Percentiles rank a stretch among this genome's conserved stretches.
Evolutionary conservation across 306 rosid genomes (phyloP).

Genomic region (Dalbergia oliveri): DNA sequence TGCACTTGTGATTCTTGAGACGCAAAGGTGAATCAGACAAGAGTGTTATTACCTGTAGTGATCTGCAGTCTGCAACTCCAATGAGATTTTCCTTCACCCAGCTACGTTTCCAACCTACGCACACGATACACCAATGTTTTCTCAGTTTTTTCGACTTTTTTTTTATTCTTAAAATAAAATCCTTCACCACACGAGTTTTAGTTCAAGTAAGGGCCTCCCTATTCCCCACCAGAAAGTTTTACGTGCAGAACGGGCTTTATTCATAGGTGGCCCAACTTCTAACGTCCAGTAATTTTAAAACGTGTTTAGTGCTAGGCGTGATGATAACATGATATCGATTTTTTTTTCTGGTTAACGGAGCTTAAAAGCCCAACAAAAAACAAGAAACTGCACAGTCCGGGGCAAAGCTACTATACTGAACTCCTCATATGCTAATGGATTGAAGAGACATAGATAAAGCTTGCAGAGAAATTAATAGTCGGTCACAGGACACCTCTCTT

Average conservation of each 20-base stretch:
- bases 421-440: too few relatives aligned
- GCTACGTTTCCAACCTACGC: not conserved
- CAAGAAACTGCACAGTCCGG: too few relatives aligned
- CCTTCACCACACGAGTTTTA: not conserved
- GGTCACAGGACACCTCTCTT: too few relatives aligned
- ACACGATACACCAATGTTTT: not conserved
- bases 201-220: too few relatives aligned
- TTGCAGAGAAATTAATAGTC: too few relatives aligned
- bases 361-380: too few relatives aligned
- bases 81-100: not conserved
- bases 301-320: not conserved
- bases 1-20: not conserved
- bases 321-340: not conserved
- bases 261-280: not conserved
- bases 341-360: too few relatives aligned
- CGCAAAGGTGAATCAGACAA: slow-evolving; percentile 2
- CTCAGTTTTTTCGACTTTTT: not conserved
- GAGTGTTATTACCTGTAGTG: slow-evolving; percentile 26
- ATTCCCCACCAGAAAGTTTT: not conserved
- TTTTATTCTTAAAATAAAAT: not conserved
- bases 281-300: not conserved
- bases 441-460: too few relatives aligned
- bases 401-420: too few relatives aligned
- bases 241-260: not conserved
- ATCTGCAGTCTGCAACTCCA: not conserved